phyloP scores from a whole-genome alignment of 495 filamentous ascomycete genomes.

The Amniculicola lignicola region DNA sequence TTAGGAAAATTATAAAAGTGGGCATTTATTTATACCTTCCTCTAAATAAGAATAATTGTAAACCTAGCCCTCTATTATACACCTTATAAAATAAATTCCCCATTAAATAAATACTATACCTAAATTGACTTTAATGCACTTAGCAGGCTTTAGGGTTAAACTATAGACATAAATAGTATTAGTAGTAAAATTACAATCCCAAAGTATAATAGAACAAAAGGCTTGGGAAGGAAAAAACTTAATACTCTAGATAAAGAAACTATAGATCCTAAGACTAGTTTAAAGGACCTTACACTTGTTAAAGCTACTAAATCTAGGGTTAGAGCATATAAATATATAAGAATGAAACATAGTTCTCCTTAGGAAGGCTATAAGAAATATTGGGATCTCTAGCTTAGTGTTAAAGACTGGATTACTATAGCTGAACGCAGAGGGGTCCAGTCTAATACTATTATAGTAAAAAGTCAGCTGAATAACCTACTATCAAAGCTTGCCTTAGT shows the following conservation, averaged over 20 bases:
- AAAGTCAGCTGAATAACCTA: no score
- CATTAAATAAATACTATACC: constrained; percentile 6
- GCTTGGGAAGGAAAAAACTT: constrained; percentile 9
- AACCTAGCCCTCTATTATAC: no score
- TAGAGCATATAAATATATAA: constrained; percentile 13
- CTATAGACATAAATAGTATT: constrained; percentile 1
- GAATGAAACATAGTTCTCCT: constrained; percentile 4
- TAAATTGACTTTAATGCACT: constrained; percentile 14
- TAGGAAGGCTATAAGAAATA: constrained; percentile 10
- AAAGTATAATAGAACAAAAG: constrained; percentile 7
- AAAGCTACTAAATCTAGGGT: constrained; percentile 5
- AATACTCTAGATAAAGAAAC: constrained; percentile 12
- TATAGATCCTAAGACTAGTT: constrained; percentile 8
- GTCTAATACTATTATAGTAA: no score
- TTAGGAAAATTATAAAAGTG: no score
- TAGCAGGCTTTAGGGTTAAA: not conserved
- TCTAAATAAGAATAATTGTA: no score
- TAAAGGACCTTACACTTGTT: constrained; percentile 10
- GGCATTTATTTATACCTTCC: no score
- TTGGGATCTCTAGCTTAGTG: constrained; percentile 4
- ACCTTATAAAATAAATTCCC: constrained; percentile 1
- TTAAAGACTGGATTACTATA: constrained; percentile 4
- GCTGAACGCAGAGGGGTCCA: constrained; percentile 1
- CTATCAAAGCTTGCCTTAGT: no score
- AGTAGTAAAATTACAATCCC: constrained; percentile 4